Percentiles rank a stretch among this genome's conserved stretches.
These are phyloP conservation scores for Penicillium psychrofluorescens DNA, from an alignment of 495 filamentous ascomycete species.

Conservation along the genomic window DNA sequence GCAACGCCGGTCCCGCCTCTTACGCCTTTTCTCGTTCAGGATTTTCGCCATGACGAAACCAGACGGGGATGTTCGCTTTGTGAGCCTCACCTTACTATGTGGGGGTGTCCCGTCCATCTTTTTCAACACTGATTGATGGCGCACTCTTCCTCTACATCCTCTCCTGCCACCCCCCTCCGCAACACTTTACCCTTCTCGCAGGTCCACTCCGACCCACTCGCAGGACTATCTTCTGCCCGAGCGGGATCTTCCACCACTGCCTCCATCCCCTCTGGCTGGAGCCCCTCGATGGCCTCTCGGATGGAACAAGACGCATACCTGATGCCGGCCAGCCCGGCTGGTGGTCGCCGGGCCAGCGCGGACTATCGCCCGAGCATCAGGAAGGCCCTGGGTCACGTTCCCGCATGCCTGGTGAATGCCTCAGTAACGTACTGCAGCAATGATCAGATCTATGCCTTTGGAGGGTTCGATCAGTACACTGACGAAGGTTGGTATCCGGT, in stretches of 20 bases:
- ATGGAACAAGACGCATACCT: slow-evolving; percentile 65
- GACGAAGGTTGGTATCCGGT: slow-evolving; percentile 61
- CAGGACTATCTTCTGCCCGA: slow-evolving; percentile 18
- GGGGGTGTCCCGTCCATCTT: too few species aligned
- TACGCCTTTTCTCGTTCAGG: slow-evolving; percentile 10
- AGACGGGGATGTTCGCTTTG: neutral
- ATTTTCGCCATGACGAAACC: neutral
- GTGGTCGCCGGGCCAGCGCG: slow-evolving; percentile 50
- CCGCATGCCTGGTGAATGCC: slow-evolving; percentile 93
- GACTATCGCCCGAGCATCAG: slow-evolving; percentile 79
- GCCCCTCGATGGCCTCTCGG: slow-evolving; percentile 17
- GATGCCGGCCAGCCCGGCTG: slow-evolving; percentile 69
- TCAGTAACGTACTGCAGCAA: slow-evolving; percentile 95
- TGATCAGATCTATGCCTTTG: slow-evolving; percentile 95
- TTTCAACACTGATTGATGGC: neutral
- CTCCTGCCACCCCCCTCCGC: neutral
- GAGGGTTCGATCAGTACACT: slow-evolving; percentile 98
- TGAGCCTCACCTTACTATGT: neutral
- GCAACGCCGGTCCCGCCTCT: neutral
- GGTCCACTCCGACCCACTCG: slow-evolving; percentile 33
- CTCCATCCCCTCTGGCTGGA: slow-evolving; percentile 14
- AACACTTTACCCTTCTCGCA: slow-evolving; percentile 7
- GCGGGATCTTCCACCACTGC: slow-evolving; percentile 20
- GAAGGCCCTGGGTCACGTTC: slow-evolving; percentile 75
- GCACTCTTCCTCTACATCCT: neutral